phyloP scores from a whole-genome alignment of 768 basidiomycete genomes.

The Hypholoma sublateritium region DNA sequence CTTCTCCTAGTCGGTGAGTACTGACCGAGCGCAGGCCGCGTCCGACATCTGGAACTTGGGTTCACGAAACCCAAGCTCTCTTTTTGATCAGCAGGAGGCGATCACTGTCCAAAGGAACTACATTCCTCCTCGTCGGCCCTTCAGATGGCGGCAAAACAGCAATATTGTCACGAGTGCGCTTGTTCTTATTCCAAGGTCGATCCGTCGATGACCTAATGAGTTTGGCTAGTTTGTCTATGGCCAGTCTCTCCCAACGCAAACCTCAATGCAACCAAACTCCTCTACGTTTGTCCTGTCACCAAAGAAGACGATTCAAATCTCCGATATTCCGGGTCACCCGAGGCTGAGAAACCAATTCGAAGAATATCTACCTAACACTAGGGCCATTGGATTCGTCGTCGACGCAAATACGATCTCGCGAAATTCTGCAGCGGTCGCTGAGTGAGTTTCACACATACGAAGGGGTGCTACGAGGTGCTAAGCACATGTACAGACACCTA shows the following conservation, averaged over 20 bases:
- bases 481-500: constrained; percentile 53
- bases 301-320: constrained; percentile 48
- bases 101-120: constrained; percentile 49
- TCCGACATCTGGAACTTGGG: background rate
- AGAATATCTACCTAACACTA: constrained; percentile 62
- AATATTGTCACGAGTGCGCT: constrained; percentile 68
- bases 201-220: constrained; percentile 2
- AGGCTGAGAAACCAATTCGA: constrained; percentile 73
- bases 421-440: constrained; percentile 72
- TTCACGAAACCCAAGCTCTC: constrained; percentile 33
- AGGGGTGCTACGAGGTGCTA: background rate
- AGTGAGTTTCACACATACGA: constrained; percentile 49
- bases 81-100: constrained; percentile 43
- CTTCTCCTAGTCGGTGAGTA: constrained; percentile 42
- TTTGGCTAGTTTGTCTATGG: constrained; percentile 59
- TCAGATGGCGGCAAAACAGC: constrained; percentile 83
- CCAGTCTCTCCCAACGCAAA: constrained; percentile 65
- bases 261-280: constrained; percentile 75
- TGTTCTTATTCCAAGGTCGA: constrained; percentile 12
- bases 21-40: constrained; percentile 17
- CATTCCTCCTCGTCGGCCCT: constrained; percentile 75
- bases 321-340: constrained; percentile 87
- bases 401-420: constrained; percentile 79
- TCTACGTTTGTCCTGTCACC: constrained; percentile 44
- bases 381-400: constrained; percentile 74